Base-by-base conservation (phyloP, 495 filamentous ascomycete species). In the Aspergillus avenaceus region DNA sequence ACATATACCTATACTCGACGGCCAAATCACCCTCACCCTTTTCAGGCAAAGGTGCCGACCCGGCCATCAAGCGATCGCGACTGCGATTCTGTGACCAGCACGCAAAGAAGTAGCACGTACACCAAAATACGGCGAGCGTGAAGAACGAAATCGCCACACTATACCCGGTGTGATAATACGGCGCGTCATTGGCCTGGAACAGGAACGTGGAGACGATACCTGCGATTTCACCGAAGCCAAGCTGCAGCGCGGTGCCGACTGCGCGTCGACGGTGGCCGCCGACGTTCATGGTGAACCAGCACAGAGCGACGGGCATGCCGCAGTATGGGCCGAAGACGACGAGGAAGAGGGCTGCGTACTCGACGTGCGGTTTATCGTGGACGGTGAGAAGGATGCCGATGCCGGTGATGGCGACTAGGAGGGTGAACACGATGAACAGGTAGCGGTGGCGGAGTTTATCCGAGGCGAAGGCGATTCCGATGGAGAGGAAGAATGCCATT, bases 261-360 rank as follows among this genome's bases (percentile, higher is more conserved):
- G 68, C 64, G 4, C 76, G 74, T 58, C 81, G 80, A 56, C 74
- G 79, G 49, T 80, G 73, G 13, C 77, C 76, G 8, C 64, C 61
- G 14, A 81, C 42, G 45, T 77, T 74, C 45, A 68, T 72, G 12
- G 55, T 56, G 22, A 79, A 61, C 78, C 77, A 81, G 1, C 65
- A 66, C 11, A 78, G 49, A 5, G 61, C 53, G 5, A 72, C 55
- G 0, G 74, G 70, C 14, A 64, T 53, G 36, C 61, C 53, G 13
- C 69, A 56, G 45, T 69, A 76, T 27, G 65, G 64, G 5, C 74
- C 74, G 2, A 56, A 46, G 4, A 61, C 61, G 14, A 70, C 58
- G 37, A 74, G 56, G 61, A 74, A 78, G 14, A 76, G 49, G 5
- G 70, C 75, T 23, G 60, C 59, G 50, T 77, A 80, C 13, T 66